phyloP scores from a whole-genome alignment of 1,284 basidiomycete species.

The Cryptococcus wingfieldii region DNA sequence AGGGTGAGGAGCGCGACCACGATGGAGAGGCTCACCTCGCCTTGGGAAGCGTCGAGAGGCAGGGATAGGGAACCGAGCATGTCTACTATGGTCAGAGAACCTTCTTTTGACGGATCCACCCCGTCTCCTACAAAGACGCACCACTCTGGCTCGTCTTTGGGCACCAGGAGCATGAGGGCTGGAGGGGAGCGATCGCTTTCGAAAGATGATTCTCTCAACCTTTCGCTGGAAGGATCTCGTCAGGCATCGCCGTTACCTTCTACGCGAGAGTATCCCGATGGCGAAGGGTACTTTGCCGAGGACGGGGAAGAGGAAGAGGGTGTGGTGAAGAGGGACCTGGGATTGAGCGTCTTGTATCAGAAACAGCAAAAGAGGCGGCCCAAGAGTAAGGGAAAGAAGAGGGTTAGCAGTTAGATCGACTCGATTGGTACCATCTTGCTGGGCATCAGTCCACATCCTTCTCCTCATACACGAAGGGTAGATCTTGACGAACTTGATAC shows the following conservation, averaged over 20 bases:
- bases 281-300: background rate
- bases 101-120: no score
- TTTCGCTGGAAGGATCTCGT: background rate
- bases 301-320: constrained; percentile 4
- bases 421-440: no score
- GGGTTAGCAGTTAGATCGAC: background rate
- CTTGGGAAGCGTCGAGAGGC: background rate
- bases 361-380: background rate
- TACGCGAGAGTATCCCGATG: no score
- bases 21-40: background rate
- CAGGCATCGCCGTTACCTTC: no score
- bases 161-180: no score
- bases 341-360: constrained; percentile 8
- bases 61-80: no score
- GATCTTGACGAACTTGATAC: background rate
- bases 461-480: background rate
- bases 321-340: constrained; percentile 10
- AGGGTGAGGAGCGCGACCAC: constrained; percentile 5
- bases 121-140: no score
- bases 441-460: no score
- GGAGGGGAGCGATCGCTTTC: no score
- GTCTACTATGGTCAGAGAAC: no score
- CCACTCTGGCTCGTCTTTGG: no score
- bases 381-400: constrained; percentile 1
- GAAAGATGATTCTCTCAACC: background rate